These are phyloP conservation scores for Polygonum maritimum DNA, from an alignment of 148 eudicot genomes.

Conservation along the genomic window DNA sequence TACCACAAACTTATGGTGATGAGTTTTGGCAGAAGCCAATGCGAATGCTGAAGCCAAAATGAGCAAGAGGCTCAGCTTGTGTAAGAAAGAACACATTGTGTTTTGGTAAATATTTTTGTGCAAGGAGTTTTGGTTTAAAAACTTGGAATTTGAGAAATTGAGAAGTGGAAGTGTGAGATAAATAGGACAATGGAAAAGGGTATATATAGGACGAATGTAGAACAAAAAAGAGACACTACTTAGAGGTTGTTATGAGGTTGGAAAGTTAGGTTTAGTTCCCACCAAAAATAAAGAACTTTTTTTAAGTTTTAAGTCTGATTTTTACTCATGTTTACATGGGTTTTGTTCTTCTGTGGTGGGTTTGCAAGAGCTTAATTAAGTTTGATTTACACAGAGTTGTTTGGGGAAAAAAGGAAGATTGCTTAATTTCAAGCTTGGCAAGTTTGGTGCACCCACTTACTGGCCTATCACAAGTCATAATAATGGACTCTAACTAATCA, in stretches of 20 bases:
- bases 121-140: not conserved
- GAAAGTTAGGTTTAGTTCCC: constrained; percentile 2
- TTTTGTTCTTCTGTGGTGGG: not conserved
- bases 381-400: not conserved
- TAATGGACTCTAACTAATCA: not conserved
- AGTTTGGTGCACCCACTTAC: constrained; percentile 1
- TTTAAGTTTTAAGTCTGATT: not conserved
- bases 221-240: not conserved
- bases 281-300: not conserved
- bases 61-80: constrained; percentile 1
- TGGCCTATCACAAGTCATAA: not conserved
- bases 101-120: not conserved
- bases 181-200: not conserved
- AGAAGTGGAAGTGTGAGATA: not conserved
- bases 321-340: not conserved
- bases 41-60: constrained; percentile 24
- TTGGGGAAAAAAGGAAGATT: not conserved
- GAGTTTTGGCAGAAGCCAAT: constrained; percentile 40
- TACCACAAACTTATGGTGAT: constrained; percentile 62
- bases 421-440: not conserved
- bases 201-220: not conserved
- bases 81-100: not conserved
- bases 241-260: constrained; percentile 8
- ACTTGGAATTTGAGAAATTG: too few relatives aligned
- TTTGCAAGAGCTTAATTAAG: not conserved